These are phyloP conservation scores for Perilla frutescens DNA, from an alignment of 257 asterid species.

Conservation along the genomic window DNA sequence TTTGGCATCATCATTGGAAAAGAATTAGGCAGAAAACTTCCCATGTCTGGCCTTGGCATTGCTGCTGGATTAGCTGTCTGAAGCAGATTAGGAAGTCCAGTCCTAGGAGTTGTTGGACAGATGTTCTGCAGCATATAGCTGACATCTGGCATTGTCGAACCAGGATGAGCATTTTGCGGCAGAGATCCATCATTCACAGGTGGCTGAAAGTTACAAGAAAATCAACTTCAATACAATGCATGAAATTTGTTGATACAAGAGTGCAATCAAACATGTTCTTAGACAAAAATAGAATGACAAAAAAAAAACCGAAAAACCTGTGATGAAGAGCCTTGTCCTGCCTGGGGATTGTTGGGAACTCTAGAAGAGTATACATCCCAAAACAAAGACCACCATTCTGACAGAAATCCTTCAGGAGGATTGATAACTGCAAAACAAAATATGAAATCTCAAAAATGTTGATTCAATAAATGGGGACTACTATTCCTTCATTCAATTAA, in stretches of 20 bases:
- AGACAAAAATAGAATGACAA: not conserved
- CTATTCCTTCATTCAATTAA: no score
- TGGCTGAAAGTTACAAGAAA: constrained; percentile 25
- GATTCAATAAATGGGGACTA: not conserved
- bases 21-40: constrained; percentile 4
- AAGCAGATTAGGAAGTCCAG: constrained; percentile 22
- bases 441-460: constrained; percentile 8
- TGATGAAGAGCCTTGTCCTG: constrained; percentile 27
- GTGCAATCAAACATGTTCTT: not conserved
- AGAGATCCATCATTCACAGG: not conserved
- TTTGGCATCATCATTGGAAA: constrained; percentile 22
- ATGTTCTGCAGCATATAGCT: constrained; percentile 27
- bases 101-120: not conserved
- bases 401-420: constrained; percentile 47
- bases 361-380: constrained; percentile 40
- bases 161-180: constrained; percentile 17
- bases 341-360: not conserved
- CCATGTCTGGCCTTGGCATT: constrained; percentile 24
- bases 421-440: constrained; percentile 33
- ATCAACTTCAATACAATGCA: not conserved
- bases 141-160: constrained; percentile 20
- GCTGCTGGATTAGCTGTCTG: constrained; percentile 1
- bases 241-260: not conserved
- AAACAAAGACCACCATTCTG: constrained; percentile 59
- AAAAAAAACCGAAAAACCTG: constrained; percentile 36